phyloP scores from a whole-genome alignment of 2,329 filamentous ascomycete genomes.

The Alternaria consortialis region DNA sequence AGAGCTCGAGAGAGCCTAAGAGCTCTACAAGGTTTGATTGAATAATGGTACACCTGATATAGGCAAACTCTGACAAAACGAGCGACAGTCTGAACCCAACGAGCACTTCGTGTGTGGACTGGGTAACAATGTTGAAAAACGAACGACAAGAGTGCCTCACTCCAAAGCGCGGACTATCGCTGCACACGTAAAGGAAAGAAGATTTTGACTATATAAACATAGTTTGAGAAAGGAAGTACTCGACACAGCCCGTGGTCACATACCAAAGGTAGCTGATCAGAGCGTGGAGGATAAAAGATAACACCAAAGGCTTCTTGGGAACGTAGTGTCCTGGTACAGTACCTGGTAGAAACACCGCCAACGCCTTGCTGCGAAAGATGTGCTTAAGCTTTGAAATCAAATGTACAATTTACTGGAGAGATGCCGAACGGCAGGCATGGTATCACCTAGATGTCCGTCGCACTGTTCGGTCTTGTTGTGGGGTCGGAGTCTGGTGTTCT shows the following conservation, averaged over 20 bases:
- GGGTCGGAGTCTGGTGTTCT: slow-evolving; percentile 8
- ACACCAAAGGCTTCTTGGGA: background rate
- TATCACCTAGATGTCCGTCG: slow-evolving; percentile 7
- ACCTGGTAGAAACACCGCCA: slow-evolving; percentile 48
- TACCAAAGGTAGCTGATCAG: background rate
- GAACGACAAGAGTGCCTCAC: background rate
- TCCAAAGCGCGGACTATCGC: background rate
- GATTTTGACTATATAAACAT: slow-evolving; percentile 8
- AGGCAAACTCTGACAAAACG: background rate
- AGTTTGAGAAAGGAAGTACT: background rate
- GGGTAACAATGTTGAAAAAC: slow-evolving; percentile 10
- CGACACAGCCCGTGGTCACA: background rate
- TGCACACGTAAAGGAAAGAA: background rate
- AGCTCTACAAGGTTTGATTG: background rate
- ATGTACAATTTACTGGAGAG: slow-evolving; percentile 13
- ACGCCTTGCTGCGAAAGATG: slow-evolving; percentile 43
- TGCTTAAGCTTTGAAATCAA: slow-evolving; percentile 20
- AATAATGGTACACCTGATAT: slow-evolving; percentile 1
- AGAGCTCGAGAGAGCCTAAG: no score
- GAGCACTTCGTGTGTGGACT: slow-evolving; percentile 21
- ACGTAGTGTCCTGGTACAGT: slow-evolving; percentile 44
- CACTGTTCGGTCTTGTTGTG: slow-evolving; percentile 3
- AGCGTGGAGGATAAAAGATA: background rate
- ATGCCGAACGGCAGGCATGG: background rate
- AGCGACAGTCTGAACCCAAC: slow-evolving; percentile 12